Evolutionary conservation across 345 rosid species (phyloP).

Genomic region (Populus tremula): DNA sequence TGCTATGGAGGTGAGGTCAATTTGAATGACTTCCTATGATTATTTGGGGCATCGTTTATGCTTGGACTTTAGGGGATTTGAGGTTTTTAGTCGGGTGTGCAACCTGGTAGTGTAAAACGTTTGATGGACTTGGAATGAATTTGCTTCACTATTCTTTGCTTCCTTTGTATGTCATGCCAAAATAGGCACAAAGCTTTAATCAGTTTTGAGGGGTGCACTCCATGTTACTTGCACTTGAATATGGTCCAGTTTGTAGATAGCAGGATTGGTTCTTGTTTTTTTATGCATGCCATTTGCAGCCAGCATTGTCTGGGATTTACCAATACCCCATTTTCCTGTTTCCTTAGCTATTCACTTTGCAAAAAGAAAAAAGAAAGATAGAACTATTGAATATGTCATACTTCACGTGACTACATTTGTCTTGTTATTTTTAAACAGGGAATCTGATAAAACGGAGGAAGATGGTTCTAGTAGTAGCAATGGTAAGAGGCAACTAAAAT

Average conservation of each 20-base stretch:
- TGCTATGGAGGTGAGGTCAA: background rate
- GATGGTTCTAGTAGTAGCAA: constrained; percentile 38
- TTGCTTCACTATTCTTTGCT: background rate
- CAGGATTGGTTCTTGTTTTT: background rate
- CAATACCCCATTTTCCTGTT: background rate
- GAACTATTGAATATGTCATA: background rate
- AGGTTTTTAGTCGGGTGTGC: background rate
- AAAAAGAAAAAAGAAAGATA: background rate
- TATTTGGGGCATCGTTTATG: background rate
- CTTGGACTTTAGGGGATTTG: background rate
- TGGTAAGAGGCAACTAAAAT: constrained; percentile 64
- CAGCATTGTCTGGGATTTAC: background rate
- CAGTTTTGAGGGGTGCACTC: background rate
- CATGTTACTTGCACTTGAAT: background rate
- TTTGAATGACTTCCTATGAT: background rate
- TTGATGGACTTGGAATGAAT: background rate
- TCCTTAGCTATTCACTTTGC: background rate
- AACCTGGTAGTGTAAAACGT: background rate
- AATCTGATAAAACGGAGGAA: constrained; percentile 64
- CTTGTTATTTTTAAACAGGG: constrained; percentile 38
- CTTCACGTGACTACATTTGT: background rate
- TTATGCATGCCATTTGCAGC: background rate
- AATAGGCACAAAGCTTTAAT: background rate
- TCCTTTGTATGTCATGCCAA: background rate
- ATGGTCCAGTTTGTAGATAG: background rate